Base-by-base conservation (phyloP, 208 protist genomes). In the Leishmania gerbilli region DNA sequence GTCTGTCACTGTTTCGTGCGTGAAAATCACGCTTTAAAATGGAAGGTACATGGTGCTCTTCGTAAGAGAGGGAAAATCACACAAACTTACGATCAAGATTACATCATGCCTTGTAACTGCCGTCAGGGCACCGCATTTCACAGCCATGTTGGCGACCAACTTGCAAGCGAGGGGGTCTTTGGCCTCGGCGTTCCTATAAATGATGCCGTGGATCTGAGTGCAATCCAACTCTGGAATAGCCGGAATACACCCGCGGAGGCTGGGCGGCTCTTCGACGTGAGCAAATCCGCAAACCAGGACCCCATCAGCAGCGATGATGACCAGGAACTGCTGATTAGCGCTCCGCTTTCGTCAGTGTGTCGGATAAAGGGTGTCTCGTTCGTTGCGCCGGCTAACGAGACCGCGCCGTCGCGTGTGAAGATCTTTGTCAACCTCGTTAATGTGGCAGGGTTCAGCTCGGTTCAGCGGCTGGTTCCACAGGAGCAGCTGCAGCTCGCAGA, bases 31-130 rank as follows among this genome's bases (percentile, higher is more conserved):
- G 27, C 21, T 9, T 56, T 1, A 40, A 58, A 13, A 11, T n/a
- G 27, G 21, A 56, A n/a, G 19, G 7, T 15, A 13, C 4, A 13
- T 40, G 0, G 47, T 40, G 7, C 15, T 58, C 7, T 55, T 58
- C 7, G 37, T 37, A 19, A n/a, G 31, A 37, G n/a, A 74, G 21
- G 15, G 53, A 56, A 8, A 49, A 13, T 11, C 1, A 24, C 2
- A 11, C 17, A 62, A 55, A 31, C 1, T 13, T 45, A 13, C 3
- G 1, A 77, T 17, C 27, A 42, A n/a, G 15, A 7, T 8, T 2
- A 68, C 72, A 55, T 27, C 47, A 97, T 97, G 94, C 94, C 93
- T 19, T 97, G 94, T 83, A 97, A 96, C 72, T 97, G 94, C 69
- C 84, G 94, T 15, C 87, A 92, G 65, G 89, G 89, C 40, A 90